Conservation (phyloP, 1,284 basidiomycete genomes). For the Apiotrichum domesticum region DNA sequence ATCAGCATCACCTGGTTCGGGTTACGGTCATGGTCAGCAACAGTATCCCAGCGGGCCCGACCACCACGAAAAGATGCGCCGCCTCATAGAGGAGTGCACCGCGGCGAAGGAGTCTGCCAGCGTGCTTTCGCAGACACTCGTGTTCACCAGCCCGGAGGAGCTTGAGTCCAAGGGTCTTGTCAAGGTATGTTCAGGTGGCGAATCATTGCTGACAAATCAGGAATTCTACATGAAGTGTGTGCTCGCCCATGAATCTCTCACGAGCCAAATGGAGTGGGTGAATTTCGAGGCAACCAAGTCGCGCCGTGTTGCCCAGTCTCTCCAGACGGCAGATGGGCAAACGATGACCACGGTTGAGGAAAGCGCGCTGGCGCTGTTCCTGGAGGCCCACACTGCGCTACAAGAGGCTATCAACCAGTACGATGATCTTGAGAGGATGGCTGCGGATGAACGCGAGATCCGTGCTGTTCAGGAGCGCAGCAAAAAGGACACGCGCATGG, state of each 20-base stretch:
- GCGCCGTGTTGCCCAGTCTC: slow-evolving; percentile 2
- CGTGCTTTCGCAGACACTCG: slow-evolving; percentile 35
- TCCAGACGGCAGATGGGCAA: slow-evolving; percentile 5
- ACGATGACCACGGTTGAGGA: slow-evolving; percentile 24
- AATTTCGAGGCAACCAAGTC: slow-evolving; percentile 45
- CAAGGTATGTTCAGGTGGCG: slow-evolving; percentile 22
- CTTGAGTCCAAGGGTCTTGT: slow-evolving; percentile 33
- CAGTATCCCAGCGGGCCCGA: slow-evolving; percentile 31
- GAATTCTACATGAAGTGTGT: slow-evolving; percentile 47
- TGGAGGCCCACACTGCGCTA: slow-evolving; percentile 37
- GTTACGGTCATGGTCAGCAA: slow-evolving; percentile 10
- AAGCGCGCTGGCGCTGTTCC: slow-evolving; percentile 33
- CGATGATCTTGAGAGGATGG: slow-evolving; percentile 39
- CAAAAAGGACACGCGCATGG: slow-evolving; percentile 43
- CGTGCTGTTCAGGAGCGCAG: slow-evolving; percentile 43
- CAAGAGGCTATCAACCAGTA: slow-evolving; percentile 38
- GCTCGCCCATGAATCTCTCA: slow-evolving; percentile 42
- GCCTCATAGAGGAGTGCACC: slow-evolving; percentile 36
- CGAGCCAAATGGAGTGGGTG: slow-evolving; percentile 49
- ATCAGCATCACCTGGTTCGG: slow-evolving; percentile 2
- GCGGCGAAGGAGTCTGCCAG: slow-evolving; percentile 36
- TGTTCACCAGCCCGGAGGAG: slow-evolving; percentile 33
- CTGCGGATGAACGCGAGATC: slow-evolving; percentile 35
- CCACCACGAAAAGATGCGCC: slow-evolving; percentile 34
- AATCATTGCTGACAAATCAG: slow-evolving; percentile 10